Base-by-base conservation (phyloP, 768 basidiomycete genomes). In the Boletales sp. region DNA sequence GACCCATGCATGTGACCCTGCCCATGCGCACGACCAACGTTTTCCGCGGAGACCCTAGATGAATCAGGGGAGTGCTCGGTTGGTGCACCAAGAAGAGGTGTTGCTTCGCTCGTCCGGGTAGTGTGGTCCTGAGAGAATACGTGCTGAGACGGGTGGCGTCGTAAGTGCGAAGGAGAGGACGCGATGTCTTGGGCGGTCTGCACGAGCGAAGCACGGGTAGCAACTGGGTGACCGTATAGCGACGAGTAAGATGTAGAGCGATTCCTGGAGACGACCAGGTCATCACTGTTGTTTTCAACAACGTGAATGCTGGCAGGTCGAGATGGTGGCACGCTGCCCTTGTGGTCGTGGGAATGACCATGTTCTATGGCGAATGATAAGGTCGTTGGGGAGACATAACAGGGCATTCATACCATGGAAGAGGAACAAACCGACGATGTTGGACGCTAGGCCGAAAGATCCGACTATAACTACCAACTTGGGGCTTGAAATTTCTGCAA, bases 401-500 rank as follows among this genome's bases (percentile, higher is more conserved):
- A 50, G 32, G 58, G 47, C 1, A 8, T 17, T 42, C 82, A 56
- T 57, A 90, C 94, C 96, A 60, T 94, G 94, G 77, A 98, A 98
- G 43, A 99, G 72, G 74, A 95, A 89, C 33, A 99, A 70, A 9
- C 96, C 96, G 41, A 97, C 79, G 25, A 98, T 77, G 61, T 99
- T 99, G 21, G 93, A 96, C 0, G 86, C 81, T 12, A 99, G 72
- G 33, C 96, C 96, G 12, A 93, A 75, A 21, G 81, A 81, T 8
- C 96, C 96, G 21, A 99, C 96, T 18, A 94, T 70, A 9, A 97
- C 90, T 31, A 99, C 80, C 13, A 99, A 73, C 57, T 80, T 82
- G 0, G 96, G 91, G 59, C 90, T 94, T 15, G 84, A 84, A 34
- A 99, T 88, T 66, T 96, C 95, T 90, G 68, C 34, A 17, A 45